A percentile compares a stretch with the other conserved stretches of the same genome.
These are phyloP conservation scores for Posidonia australis DNA, from an alignment of 106 monocot species.

Conservation along the genomic window DNA sequence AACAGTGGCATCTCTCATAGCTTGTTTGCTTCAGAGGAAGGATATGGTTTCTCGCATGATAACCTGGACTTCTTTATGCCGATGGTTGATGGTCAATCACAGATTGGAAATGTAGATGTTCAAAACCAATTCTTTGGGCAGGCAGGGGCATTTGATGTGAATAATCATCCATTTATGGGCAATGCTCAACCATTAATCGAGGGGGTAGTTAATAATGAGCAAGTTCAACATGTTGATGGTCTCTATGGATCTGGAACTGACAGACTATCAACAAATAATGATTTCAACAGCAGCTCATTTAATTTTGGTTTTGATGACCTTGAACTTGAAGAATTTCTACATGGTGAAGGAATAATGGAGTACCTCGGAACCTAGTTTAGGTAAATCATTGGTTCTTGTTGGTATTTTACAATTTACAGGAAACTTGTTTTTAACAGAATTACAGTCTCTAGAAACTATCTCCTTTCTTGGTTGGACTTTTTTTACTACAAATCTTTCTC, in stretches of 20 bases:
- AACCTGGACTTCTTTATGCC: not conserved
- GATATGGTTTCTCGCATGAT: not conserved
- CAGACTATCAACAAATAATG: not conserved
- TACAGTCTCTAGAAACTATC: too few species aligned
- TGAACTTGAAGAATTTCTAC: conserved; percentile 1
- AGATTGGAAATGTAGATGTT: not conserved
- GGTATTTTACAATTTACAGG: too few species aligned
- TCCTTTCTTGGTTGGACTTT: too few species aligned
- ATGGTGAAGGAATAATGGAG: conserved; percentile 1
- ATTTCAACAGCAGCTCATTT: not conserved
- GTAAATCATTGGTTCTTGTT: too few species aligned
- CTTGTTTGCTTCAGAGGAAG: not conserved
- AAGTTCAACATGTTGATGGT: conserved; percentile 2
- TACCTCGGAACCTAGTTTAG: conserved; percentile 3
- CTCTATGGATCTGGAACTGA: not conserved
- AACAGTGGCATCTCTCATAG: not conserved
- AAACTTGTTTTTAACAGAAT: too few species aligned
- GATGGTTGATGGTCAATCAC: not conserved
- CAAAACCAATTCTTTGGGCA: not conserved
- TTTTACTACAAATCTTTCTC: too few species aligned
- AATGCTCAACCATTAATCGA: not conserved
- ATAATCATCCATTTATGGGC: not conserved
- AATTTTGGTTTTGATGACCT: conserved; percentile 1
- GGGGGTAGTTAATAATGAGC: not conserved
- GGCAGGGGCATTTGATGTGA: not conserved